Percentiles rank a stretch among this genome's conserved stretches.
These are phyloP conservation scores for Irpex rosettiformis DNA, from an alignment of 1,284 basidiomycete species.

Conservation along the genomic window DNA sequence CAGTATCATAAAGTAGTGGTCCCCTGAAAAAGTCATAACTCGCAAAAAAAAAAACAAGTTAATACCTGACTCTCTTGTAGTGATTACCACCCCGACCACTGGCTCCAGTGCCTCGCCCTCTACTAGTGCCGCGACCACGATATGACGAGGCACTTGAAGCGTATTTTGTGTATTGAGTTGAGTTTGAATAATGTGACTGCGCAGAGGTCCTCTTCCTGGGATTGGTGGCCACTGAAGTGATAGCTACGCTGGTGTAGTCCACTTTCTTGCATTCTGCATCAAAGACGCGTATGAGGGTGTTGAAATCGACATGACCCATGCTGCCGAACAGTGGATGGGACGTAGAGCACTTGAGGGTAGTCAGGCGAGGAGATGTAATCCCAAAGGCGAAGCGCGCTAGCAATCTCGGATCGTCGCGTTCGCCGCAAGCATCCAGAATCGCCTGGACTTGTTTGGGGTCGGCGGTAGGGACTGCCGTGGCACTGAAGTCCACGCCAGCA, in stretches of 20 bases:
- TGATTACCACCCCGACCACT: conserved; percentile 10
- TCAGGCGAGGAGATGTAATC: conserved; percentile 43
- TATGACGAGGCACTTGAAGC: background rate
- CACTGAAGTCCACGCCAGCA: conserved; percentile 33
- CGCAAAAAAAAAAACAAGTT: no score
- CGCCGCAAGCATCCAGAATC: conserved; percentile 41
- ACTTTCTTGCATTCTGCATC: conserved; percentile 38
- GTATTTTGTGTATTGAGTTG: background rate
- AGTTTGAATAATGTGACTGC: conserved; percentile 13
- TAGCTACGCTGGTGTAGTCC: conserved; percentile 24
- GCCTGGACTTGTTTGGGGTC: conserved; percentile 31
- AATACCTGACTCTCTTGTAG: conserved; percentile 5
- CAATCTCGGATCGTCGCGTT: conserved; percentile 47
- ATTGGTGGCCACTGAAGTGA: conserved; percentile 11
- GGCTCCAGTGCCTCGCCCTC: conserved; percentile 13
- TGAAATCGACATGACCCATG: conserved; percentile 38
- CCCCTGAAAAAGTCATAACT: no score
- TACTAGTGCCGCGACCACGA: conserved; percentile 1
- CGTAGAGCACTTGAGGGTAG: conserved; percentile 36
- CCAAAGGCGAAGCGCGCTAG: conserved; percentile 49
- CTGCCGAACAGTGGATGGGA: conserved; percentile 39
- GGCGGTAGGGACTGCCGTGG: conserved; percentile 24
- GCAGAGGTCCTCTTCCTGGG: conserved; percentile 27
- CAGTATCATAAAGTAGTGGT: no score
- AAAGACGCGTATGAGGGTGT: conserved; percentile 33